Base-by-base conservation (phyloP, 352 stramenopile genomes). In the Phytophthora niederhauseri region DNA sequence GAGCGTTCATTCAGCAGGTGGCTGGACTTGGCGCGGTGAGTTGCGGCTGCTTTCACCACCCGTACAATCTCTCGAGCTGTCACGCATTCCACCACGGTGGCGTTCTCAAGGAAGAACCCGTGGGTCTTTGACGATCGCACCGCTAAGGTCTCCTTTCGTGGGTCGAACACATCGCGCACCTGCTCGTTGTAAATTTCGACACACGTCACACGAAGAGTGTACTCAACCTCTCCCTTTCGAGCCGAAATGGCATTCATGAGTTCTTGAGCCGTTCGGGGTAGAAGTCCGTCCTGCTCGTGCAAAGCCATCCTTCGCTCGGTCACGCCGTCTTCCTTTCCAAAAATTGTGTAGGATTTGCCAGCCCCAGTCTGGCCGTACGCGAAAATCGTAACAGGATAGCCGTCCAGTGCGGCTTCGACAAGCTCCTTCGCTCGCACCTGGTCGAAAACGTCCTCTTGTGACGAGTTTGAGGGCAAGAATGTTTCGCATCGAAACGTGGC, bases 141-240 rank as follows among this genome's bases (percentile, higher is more conserved):
- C 0, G 66, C 54, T 31, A 93, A 57, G 17, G 80, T 77, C 49
- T 90, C 79, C 34, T 90, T 87, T 14, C 76, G 82, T 6, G 82
- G 63, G 22, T 90, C 82, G 34, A 91, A 91, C 5, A 91, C 70
- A 52, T 92, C 85, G 3, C 78, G 75, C 20, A 92, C 83, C 53
- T 82, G 73, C 53, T 92, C 85, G 49, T 91, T 92, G 79, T 92
- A 93, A 58, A 93, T 89, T 68, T 93, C 85, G 31, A 92, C 83
- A 60, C 82, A 91, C 8, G 83, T 90, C 46, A 93, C 73, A 22
- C 85, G 85, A 12, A 92, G 43, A 0, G 73, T 87, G 55, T 90
- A 92, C 38, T 80, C 76, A n/a, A 84, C 66, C 15, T 85, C 58
- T 17, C 66, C 53, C 0, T 65, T 70, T 6, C 78, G 68, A 24